Conservation (phyloP, 306 rosid species). For the Arachis hypogaea region DNA sequence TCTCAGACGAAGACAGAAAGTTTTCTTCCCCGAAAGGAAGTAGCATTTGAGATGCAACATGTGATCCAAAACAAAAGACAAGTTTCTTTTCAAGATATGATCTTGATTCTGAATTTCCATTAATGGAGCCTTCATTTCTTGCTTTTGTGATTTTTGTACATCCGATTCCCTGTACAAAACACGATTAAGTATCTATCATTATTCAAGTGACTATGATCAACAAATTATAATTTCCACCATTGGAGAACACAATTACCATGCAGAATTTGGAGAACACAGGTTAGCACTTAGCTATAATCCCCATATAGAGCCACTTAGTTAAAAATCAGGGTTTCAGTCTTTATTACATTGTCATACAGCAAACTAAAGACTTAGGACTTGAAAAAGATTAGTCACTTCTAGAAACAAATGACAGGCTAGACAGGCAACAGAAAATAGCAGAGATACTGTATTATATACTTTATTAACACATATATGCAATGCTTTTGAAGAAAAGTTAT, state of each 20-base stretch:
- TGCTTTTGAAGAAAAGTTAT: not conserved
- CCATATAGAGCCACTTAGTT: not conserved
- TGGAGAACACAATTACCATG: slow-evolving; percentile 19
- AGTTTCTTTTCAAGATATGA: slow-evolving; percentile 94
- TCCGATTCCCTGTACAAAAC: slow-evolving; percentile 81
- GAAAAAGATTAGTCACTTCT: not conserved
- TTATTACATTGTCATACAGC: slow-evolving; percentile 19
- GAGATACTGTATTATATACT: not conserved
- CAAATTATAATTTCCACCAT: slow-evolving; percentile 3
- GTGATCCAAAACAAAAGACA: slow-evolving; percentile 95
- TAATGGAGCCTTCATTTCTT: slow-evolving; percentile 68
- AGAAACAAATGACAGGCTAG: slow-evolving; percentile 26
- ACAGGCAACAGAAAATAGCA: slow-evolving; percentile 23
- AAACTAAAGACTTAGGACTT: slow-evolving; percentile 1
- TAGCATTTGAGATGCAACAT: slow-evolving; percentile 86
- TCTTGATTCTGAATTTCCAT: slow-evolving; percentile 82
- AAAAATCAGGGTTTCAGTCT: slow-evolving; percentile 12
- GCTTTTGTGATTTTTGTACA: slow-evolving; percentile 88
- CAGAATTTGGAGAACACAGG: not conserved
- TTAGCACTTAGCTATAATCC: not conserved
- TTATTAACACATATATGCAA: slow-evolving; percentile 9
- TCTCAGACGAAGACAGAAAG: slow-evolving; percentile 76
- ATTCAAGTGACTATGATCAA: slow-evolving; percentile 26
- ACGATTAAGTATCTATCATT: slow-evolving; percentile 34
- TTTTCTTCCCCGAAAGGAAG: slow-evolving; percentile 98